Percentiles rank a stretch among this genome's conserved stretches.
These are phyloP conservation scores for Saccharomycopsis malanga DNA, from an alignment of 805 yeast genomes.

Conservation along the genomic window DNA sequence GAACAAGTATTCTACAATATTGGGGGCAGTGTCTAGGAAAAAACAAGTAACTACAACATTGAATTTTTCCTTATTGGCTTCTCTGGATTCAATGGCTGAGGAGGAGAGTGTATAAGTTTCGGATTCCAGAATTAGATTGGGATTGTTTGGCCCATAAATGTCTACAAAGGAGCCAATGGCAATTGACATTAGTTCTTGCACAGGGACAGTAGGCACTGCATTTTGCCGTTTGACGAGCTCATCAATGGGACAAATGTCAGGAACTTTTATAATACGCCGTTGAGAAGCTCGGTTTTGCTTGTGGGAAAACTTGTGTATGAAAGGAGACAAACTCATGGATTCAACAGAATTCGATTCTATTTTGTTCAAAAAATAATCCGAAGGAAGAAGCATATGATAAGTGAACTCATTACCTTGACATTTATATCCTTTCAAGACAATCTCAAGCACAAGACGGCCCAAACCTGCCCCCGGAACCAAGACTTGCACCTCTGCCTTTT, in stretches of 20 bases:
- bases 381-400: conserved; percentile 54
- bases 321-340: conserved; percentile 43
- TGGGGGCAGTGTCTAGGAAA: conserved; percentile 58
- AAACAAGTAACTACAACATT: conserved; percentile 48
- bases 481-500: conserved; percentile 36
- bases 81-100: not conserved
- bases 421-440: conserved; percentile 47
- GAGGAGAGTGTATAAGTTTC: conserved; percentile 1
- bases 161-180: conserved; percentile 68
- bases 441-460: conserved; percentile 51
- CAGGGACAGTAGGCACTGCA: conserved; percentile 35
- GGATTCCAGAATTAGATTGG: conserved; percentile 10
- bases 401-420: conserved; percentile 65
- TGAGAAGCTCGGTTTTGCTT: conserved; percentile 40
- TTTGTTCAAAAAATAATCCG: conserved; percentile 47
- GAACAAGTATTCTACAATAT: conserved; percentile 49
- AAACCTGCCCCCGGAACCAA: conserved; percentile 62
- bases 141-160: conserved; percentile 47
- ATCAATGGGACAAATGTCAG: conserved; percentile 43
- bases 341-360: not conserved
- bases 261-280: conserved; percentile 43
- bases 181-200: conserved; percentile 56
- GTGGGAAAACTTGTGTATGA: conserved; percentile 45
- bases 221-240: conserved; percentile 29
- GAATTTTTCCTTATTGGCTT: conserved; percentile 32